Base-by-base conservation (phyloP, 352 stramenopile species). In the Globisporangium acanthophoron region DNA sequence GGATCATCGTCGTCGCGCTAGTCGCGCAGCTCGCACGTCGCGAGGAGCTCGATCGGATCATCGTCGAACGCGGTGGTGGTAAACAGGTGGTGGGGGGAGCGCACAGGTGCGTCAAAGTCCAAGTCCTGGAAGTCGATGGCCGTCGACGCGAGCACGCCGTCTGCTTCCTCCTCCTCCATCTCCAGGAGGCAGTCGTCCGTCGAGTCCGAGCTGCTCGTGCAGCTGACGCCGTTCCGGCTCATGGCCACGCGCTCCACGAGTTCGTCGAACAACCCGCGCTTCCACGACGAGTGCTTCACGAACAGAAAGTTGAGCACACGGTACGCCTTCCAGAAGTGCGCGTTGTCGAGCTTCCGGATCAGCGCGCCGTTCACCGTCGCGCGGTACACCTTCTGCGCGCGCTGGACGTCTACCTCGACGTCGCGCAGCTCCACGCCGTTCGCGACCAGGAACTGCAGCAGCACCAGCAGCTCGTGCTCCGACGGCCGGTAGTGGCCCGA, bases 401-500 rank as follows among this genome's bases (percentile, higher is more conserved):
- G 89, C 72, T 99, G 96, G 24, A 97, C 96, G 54, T 98, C 96
- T 16, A 99, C 92, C 24, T 94, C 67, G 51, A 98, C 87, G 37
- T 87, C 79, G 35, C 70, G 76, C 43, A 98, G 64, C 59, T 97
- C 87, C 18, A 98, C 81, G 27, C 92, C 88, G 39, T 88, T 83
- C n/a, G 82, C 74, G 46, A 97, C 76, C 41, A 98, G 73, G 56
- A 98, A 98, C 53, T 90, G 92, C 15, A 98, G 76, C 62, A 98
- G 78, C 63, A 96, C 82, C 47, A 98, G 81, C 58, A 98, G 79
- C 67, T 99, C 91, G 55, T 95, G 88, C 70, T 99, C 96, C 21
- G 87, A 92, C 39, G 96, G 96, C 40, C 96, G 85, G 65, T 99
- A 99, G 69, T 99, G 96, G 61, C 96, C 96, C 21, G 92, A 98